Evolutionary conservation across 2,329 filamentous ascomycete genomes (phyloP), one percentile per base, ranked within the genome.

Genomic region (Stagonosporopsis chrysanthemi): DNA sequence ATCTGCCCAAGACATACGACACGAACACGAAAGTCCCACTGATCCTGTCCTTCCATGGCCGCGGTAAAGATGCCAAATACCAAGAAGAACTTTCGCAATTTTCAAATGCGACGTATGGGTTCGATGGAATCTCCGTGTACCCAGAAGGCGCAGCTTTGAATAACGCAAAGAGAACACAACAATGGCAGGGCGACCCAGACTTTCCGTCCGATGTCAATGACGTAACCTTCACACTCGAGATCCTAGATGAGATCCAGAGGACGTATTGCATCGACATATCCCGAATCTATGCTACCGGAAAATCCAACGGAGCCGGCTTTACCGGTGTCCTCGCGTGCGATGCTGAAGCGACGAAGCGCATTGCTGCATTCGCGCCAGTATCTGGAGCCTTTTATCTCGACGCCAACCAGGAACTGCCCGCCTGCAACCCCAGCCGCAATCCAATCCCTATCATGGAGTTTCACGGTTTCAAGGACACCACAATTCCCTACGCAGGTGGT

Each of bases 231-330:
- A 80, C 76, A 19, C 61, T 77, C 4, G 78, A 81, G 52, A 73
- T 83, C 17, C 66, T 81, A 28, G 63, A 70, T 14, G 63, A 79
- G 28, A 61, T 83, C 11, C 65, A 75, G 49, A 56, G 67, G 9
- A 65, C 66, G 4, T 80, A 80, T 65, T 84, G 81, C 66, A 75
- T 84, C 59, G 78, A 83, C 56, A 58, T 69, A 1, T 63, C 65
- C 4, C 77, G 76, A 8, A 71, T 84, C 40, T 84, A 82, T 58
- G 77, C 77, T 12, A 75, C 77, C 1, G 82, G 81, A 42, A 85
- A 86, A 63, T 85, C 78, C 62, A 85, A 86, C 44, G 84, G 83
- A 6, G 85, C 81, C 2, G 84, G 79, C 11, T 81, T 82, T 40
- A 79, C 82, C 23, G 78, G 77, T 22, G 64, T 78, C 1, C 75